Conservation (phyloP, 257 asterid species). For the Lantana camara region DNA sequence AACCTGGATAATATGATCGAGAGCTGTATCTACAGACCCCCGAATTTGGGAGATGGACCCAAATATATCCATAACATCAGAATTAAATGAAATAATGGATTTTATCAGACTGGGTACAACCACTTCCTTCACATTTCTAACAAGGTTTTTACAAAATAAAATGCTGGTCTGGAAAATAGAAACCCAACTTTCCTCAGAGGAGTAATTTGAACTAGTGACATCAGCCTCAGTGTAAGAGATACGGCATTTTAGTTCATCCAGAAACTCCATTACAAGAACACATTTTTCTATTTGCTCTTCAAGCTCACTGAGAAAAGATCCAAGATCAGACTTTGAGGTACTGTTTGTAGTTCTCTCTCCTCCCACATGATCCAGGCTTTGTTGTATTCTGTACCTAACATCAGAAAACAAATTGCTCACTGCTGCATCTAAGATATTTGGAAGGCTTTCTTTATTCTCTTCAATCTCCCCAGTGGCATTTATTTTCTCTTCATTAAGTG, state of each 20-base stretch:
- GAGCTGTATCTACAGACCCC: slow-evolving; percentile 80
- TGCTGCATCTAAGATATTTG: slow-evolving; percentile 54
- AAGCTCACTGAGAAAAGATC: slow-evolving; percentile 56
- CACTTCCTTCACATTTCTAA: slow-evolving; percentile 61
- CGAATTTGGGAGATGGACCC: slow-evolving; percentile 87
- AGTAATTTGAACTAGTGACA: slow-evolving; percentile 34
- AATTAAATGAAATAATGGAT: slow-evolving; percentile 64
- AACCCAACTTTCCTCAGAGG: slow-evolving; percentile 58
- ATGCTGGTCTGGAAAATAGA: slow-evolving; percentile 64
- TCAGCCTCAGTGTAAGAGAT: slow-evolving; percentile 38
- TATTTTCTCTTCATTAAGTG: slow-evolving; percentile 39
- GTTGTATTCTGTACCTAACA: slow-evolving; percentile 50
- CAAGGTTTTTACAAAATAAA: slow-evolving; percentile 58
- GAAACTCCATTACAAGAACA: slow-evolving; percentile 69
- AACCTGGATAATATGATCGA: slow-evolving; percentile 88
- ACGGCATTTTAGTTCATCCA: slow-evolving; percentile 57
- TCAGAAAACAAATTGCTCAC: slow-evolving; percentile 59
- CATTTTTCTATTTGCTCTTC: slow-evolving; percentile 89
- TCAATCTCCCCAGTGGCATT: slow-evolving; percentile 42
- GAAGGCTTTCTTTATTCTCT: slow-evolving; percentile 55
- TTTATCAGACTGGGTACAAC: slow-evolving; percentile 74
- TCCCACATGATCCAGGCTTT: slow-evolving; percentile 51
- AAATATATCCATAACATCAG: slow-evolving; percentile 81
- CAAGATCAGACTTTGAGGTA: slow-evolving; percentile 50
- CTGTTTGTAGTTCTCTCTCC: slow-evolving; percentile 41